phyloP scores from a whole-genome alignment of 805 yeast genomes.

The Starmerella ratchasimensis region DNA sequence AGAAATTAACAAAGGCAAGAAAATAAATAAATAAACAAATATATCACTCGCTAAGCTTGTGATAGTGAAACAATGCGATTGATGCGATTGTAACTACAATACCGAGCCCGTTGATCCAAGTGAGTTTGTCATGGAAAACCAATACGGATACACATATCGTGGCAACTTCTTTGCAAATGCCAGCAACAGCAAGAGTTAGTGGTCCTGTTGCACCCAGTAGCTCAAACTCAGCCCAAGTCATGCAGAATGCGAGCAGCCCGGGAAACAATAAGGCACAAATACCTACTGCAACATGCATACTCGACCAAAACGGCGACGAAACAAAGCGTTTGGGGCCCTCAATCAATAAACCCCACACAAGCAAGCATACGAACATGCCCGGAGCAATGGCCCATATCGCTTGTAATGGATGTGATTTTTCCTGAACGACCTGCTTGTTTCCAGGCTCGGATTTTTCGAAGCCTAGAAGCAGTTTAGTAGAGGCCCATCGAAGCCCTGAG shows the following conservation, averaged over 20 bases:
- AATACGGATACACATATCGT: slow-evolving; percentile 60
- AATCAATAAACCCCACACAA: slow-evolving; percentile 46
- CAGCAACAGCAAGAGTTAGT: slow-evolving; percentile 76
- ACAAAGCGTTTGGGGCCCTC: slow-evolving; percentile 54
- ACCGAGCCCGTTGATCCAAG: slow-evolving; percentile 58
- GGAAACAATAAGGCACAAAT: slow-evolving; percentile 55
- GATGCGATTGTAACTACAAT: slow-evolving; percentile 60
- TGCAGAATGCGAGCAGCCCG: slow-evolving; percentile 72
- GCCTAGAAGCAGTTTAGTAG: slow-evolving; percentile 70
- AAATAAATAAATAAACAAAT: neutral
- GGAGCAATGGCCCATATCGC: slow-evolving; percentile 81
- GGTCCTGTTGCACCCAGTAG: slow-evolving; percentile 71
- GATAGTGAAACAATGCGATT: slow-evolving; percentile 65
- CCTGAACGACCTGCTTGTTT: neutral
- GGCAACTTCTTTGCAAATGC: slow-evolving; percentile 80
- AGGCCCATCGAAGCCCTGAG: slow-evolving; percentile 90
- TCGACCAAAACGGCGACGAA: slow-evolving; percentile 48
- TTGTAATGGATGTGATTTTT: slow-evolving; percentile 47
- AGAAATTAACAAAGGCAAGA: neutral
- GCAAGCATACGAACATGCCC: slow-evolving; percentile 52
- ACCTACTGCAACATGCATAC: too few relatives aligned
- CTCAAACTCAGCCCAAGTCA: slow-evolving; percentile 74
- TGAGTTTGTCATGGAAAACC: slow-evolving; percentile 61
- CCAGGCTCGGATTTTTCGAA: slow-evolving; percentile 18
- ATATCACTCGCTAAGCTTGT: slow-evolving; percentile 10